Base-by-base conservation (phyloP, 805 yeast species). In the Candida succiphila region DNA sequence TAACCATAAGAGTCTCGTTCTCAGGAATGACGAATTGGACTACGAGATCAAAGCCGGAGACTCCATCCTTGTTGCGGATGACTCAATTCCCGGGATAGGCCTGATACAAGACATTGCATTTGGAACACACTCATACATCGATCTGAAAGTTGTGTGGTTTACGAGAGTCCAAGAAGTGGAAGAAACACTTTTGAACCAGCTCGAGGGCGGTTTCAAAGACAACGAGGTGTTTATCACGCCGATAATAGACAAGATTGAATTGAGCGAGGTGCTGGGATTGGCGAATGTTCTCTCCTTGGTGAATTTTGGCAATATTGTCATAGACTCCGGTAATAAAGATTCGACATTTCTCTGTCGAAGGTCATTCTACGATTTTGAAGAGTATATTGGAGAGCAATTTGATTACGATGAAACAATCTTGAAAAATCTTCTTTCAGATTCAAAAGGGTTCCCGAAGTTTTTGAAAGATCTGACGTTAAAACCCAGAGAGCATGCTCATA, bases 151-250 rank as follows among this genome's bases (percentile, higher is more conserved):
- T 2, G 41, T 68, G 21, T 65, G 70, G 51, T 72, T 75, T 38
- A 46, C 65, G n/a, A 48, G 67, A 34, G 46, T 53, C 30, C 26
- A 8, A 24, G 50, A 51, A 7, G 40, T 37, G n/a, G 39, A 35
- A 4, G 37, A 39, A 17, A 32, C 34, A 22, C 46, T 6, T 44
- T 13, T 34, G 37, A 38, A 40, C 24, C 37, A 37, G n/a, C 41
- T 54, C 7, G 39, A 42, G 3, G 32, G 52, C 1, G 50, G 45
- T 7, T 44, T 46, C 20, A 38, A 46, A 24, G 39, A 42, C 1
- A 63, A 66, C 43, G 86, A 78, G 49, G 35, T 78, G 5, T 73
- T 72, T 41, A 44, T 79, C 18, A 70, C 83, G 0, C 65, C 81
- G 3, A 65, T 67, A 23, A 34, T 60, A 15, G 67, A 63, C 4